Evolutionary conservation across 441 rosid species (phyloP).

Genomic region (Mallotus japonicus): DNA sequence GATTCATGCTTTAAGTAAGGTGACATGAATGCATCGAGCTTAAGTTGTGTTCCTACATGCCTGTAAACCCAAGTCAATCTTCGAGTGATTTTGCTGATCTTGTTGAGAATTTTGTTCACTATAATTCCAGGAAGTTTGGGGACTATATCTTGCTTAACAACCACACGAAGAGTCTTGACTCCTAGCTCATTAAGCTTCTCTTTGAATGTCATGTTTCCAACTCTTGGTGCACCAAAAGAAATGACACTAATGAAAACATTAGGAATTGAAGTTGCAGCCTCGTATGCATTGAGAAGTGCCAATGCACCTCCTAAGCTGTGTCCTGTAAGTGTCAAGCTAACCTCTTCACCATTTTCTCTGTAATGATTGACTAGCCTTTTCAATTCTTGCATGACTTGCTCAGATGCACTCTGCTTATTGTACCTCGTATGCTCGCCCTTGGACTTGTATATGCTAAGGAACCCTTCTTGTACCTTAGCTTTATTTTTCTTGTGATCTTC

Average conservation of each 20-base stretch:
- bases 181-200: constrained; percentile 31
- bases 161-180: constrained; percentile 42
- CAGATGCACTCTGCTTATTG: constrained; percentile 62
- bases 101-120: constrained; percentile 24
- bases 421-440: constrained; percentile 54
- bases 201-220: constrained; percentile 41
- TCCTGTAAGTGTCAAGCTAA: constrained; percentile 44
- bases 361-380: constrained; percentile 27
- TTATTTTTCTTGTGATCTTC: constrained; percentile 13
- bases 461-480: constrained; percentile 62
- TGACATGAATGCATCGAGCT: constrained; percentile 31
- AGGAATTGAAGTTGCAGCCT: constrained; percentile 32
- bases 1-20: constrained; percentile 44
- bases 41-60: constrained; percentile 40
- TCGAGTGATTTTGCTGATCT: constrained; percentile 19
- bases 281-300: constrained; percentile 43
- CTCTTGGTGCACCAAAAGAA: constrained; percentile 49
- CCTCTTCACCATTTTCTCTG: constrained; percentile 37
- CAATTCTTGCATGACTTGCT: constrained; percentile 67
- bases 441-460: constrained; percentile 56
- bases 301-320: constrained; percentile 53
- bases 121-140: constrained; percentile 42
- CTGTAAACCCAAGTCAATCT: constrained; percentile 37
- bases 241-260: constrained; percentile 30
- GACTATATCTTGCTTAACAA: constrained; percentile 42